These are phyloP conservation scores for Claviceps maximensis DNA, from an alignment of 2,329 filamentous ascomycete genomes.

Conservation along the genomic window DNA sequence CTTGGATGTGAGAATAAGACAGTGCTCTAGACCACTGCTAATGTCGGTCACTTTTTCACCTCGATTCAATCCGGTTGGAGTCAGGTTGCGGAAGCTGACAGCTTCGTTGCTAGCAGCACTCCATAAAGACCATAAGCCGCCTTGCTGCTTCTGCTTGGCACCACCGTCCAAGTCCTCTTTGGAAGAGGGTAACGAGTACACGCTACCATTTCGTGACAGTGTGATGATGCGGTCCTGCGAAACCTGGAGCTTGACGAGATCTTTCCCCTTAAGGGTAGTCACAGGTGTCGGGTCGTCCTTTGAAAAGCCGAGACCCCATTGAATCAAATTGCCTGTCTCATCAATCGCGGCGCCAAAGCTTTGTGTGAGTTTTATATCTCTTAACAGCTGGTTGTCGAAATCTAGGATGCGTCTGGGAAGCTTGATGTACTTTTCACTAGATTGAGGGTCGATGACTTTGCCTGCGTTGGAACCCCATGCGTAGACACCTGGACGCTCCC, in stretches of 20 bases:
- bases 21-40: conserved; percentile 71
- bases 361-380: conserved; percentile 75
- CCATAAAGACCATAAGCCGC: conserved; percentile 62
- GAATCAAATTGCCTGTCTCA: conserved; percentile 76
- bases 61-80: conserved; percentile 49
- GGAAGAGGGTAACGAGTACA: conserved; percentile 76
- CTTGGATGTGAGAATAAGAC: conserved; percentile 67
- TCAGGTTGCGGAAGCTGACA: conserved; percentile 61
- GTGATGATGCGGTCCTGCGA: conserved; percentile 76
- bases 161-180: conserved; percentile 55
- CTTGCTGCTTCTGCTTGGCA: conserved; percentile 44
- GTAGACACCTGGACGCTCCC: conserved; percentile 76
- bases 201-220: conserved; percentile 56
- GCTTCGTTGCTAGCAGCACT: conserved; percentile 18
- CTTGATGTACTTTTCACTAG: conserved; percentile 65
- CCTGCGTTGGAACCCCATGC: conserved; percentile 85
- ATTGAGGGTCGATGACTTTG: conserved; percentile 73
- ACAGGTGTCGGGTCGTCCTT: conserved; percentile 48
- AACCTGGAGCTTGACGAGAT: conserved; percentile 61
- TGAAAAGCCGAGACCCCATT: conserved; percentile 78
- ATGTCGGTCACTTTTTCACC: conserved; percentile 65
- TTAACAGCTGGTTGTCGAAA: conserved; percentile 72
- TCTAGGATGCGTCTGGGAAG: conserved; percentile 63
- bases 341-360: conserved; percentile 76
- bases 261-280: conserved; percentile 66